phyloP scores from a whole-genome alignment of 2,329 filamentous ascomycete species.

The Pestalotiopsis sp. region DNA sequence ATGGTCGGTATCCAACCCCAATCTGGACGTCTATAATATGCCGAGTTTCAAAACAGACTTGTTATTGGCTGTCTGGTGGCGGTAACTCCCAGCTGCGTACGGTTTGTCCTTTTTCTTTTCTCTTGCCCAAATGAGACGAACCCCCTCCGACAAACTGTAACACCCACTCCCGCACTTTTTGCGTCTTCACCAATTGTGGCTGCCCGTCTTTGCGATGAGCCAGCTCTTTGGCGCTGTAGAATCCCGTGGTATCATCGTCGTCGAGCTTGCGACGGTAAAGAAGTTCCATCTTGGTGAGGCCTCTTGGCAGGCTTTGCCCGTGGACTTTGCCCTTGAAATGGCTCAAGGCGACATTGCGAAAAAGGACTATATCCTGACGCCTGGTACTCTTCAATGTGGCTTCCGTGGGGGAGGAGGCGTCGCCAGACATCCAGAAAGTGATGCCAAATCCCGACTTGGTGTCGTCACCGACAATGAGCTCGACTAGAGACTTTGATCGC shows the following conservation, averaged over 20 bases:
- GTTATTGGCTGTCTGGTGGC: constrained; percentile 31
- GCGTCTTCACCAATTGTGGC: constrained; percentile 65
- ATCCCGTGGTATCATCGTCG: constrained; percentile 54
- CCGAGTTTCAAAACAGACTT: background rate
- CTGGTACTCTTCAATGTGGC: constrained; percentile 49
- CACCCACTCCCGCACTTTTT: constrained; percentile 75
- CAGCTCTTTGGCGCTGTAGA: constrained; percentile 59
- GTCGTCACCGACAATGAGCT: constrained; percentile 83
- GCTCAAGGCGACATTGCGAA: constrained; percentile 79
- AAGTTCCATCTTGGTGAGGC: constrained; percentile 70
- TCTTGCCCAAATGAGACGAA: constrained; percentile 25
- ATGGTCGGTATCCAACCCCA: background rate
- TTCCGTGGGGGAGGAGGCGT: constrained; percentile 25
- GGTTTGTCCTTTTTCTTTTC: constrained; percentile 27
- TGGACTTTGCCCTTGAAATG: constrained; percentile 79
- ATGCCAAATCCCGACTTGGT: constrained; percentile 80
- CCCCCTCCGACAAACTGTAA: constrained; percentile 64
- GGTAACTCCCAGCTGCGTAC: constrained; percentile 35
- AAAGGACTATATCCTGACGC: constrained; percentile 75
- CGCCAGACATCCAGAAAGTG: constrained; percentile 75
- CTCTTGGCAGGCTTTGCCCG: constrained; percentile 77
- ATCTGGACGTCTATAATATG: background rate
- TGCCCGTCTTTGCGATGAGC: constrained; percentile 36
- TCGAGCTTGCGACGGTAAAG: constrained; percentile 61
- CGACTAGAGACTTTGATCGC: constrained; percentile 66